These are phyloP conservation scores for Drechslerella stenobrocha DNA, from an alignment of 2,329 filamentous ascomycete genomes.

Conservation along the genomic window DNA sequence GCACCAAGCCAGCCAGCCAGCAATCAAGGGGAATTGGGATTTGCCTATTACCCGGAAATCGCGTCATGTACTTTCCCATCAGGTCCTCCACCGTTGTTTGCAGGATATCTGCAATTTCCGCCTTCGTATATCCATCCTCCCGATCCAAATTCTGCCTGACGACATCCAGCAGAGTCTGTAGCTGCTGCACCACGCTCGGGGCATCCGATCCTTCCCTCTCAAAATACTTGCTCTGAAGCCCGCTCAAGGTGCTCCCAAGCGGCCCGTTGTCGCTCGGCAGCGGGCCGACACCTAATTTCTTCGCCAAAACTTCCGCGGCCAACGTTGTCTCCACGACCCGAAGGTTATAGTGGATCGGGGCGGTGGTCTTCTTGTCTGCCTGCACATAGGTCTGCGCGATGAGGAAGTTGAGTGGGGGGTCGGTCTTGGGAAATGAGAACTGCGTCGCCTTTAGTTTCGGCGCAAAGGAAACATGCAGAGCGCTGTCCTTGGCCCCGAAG, in stretches of 20 bases:
- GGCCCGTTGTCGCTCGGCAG: slow-evolving; percentile 80
- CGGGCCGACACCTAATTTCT: slow-evolving; percentile 63
- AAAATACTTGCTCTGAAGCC: slow-evolving; percentile 84
- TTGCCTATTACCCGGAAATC: slow-evolving; percentile 65
- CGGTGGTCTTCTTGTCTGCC: slow-evolving; percentile 92
- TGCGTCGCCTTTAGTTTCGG: slow-evolving; percentile 75
- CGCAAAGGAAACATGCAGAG: slow-evolving; percentile 86
- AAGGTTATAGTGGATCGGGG: slow-evolving; percentile 92
- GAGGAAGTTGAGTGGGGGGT: slow-evolving; percentile 83
- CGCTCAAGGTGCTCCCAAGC: slow-evolving; percentile 77
- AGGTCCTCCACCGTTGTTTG: slow-evolving; percentile 71
- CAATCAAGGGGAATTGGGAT: not conserved
- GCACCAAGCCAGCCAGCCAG: no score
- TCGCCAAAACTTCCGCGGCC: slow-evolving; percentile 71
- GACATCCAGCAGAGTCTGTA: slow-evolving; percentile 71
- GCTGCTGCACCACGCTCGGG: slow-evolving; percentile 64
- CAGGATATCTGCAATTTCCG: slow-evolving; percentile 76
- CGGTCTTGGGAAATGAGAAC: slow-evolving; percentile 77
- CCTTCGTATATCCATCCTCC: slow-evolving; percentile 82
- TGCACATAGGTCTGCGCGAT: slow-evolving; percentile 93
- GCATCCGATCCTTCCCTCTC: slow-evolving; percentile 58
- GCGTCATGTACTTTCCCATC: slow-evolving; percentile 76
- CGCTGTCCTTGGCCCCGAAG: slow-evolving; percentile 81
- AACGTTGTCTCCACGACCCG: slow-evolving; percentile 94
- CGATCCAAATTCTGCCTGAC: slow-evolving; percentile 72